Conservation (phyloP, 23 red algal genomes). For the Pyropia haitanensis region DNA sequence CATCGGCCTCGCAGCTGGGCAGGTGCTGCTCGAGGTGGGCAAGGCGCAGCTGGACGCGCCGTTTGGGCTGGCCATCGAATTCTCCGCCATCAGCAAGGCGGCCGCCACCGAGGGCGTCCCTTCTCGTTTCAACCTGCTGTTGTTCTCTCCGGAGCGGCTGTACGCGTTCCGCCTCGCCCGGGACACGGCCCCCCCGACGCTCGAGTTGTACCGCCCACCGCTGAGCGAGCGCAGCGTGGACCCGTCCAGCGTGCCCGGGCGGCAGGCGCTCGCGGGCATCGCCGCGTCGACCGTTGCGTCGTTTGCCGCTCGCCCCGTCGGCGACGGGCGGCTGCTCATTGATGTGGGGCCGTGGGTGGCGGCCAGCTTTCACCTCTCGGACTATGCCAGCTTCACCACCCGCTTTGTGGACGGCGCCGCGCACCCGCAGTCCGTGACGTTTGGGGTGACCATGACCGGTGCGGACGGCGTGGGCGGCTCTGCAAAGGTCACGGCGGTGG, state of each 20-base stretch:
- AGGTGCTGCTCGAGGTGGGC: too few species aligned
- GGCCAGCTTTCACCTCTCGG: background rate
- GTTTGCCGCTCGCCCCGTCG: background rate
- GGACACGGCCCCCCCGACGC: background rate
- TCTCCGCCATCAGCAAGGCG: too few species aligned
- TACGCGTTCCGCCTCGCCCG: too few species aligned
- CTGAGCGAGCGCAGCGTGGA: background rate
- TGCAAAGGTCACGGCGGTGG: background rate
- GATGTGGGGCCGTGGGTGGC: constrained; percentile 6
- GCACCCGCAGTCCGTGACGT: background rate
- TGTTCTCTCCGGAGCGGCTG: too few species aligned
- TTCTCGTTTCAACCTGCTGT: too few species aligned
- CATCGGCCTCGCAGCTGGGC: too few species aligned
- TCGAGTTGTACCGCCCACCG: constrained; percentile 29
- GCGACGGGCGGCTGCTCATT: background rate
- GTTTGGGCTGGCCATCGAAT: too few species aligned
- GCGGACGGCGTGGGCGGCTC: background rate
- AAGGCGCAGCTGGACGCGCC: too few species aligned
- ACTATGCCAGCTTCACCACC: background rate
- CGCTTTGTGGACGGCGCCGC: background rate
- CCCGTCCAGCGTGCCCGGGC: background rate
- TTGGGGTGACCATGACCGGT: background rate
- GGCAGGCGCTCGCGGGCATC: background rate
- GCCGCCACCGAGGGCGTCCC: too few species aligned
- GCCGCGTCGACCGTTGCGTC: background rate